Percentiles rank a stretch among this genome's conserved stretches.
Conservation (phyloP, 805 yeast genomes). For the Myxozyma melibiosi region DNA sequence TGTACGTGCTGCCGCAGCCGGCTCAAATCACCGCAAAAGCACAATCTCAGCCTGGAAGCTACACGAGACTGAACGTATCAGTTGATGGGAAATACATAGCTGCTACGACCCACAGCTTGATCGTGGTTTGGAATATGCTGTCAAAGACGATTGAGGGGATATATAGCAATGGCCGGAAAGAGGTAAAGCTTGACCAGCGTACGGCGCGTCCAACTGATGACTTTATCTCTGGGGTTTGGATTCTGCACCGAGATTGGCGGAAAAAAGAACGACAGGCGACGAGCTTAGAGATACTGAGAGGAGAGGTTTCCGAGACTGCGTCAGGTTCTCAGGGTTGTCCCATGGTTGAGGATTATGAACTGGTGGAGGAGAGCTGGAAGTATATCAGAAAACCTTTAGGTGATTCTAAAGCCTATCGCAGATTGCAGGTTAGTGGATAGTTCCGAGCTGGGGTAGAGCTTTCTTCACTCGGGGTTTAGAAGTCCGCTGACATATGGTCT, state of each 20-base stretch:
- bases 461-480: too few relatives aligned
- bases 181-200: constrained; percentile 2
- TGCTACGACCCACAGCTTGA: constrained; percentile 17
- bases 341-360: constrained; percentile 16
- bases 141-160: constrained; percentile 17
- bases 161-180: constrained; percentile 20
- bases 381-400: constrained; percentile 14
- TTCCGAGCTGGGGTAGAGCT: too few relatives aligned
- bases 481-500: too few relatives aligned
- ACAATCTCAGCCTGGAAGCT: neutral
- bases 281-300: neutral
- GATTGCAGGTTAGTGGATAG: too few relatives aligned
- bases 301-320: neutral
- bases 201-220: constrained; percentile 13
- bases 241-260: constrained; percentile 19
- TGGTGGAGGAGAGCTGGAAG: constrained; percentile 14
- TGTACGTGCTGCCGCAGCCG: constrained; percentile 14
- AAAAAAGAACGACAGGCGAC: neutral
- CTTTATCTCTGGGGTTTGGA: constrained; percentile 18
- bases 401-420: too few relatives aligned
- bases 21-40: neutral
- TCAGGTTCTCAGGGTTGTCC: too few relatives aligned
- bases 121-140: constrained; percentile 21
- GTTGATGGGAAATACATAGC: constrained; percentile 17
- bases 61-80: constrained; percentile 13